Conservation (phyloP, 2,329 filamentous ascomycete species). For the Aphanocladium album region DNA sequence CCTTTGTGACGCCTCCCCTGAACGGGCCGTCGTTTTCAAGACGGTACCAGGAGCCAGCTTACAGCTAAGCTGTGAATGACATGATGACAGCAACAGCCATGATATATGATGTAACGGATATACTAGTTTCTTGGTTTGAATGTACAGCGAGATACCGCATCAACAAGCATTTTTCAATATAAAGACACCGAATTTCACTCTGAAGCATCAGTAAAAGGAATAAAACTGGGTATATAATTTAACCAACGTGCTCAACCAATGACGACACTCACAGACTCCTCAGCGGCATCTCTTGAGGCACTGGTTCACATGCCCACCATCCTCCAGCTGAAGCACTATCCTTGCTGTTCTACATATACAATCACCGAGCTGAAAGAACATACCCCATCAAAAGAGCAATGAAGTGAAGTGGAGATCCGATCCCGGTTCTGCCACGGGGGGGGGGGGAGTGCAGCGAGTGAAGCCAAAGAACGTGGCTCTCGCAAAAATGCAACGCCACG, state of each 20-base stretch:
- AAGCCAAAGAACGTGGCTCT: neutral
- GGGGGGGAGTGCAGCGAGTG: neutral
- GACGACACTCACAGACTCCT: too few species aligned
- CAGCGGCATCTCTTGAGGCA: too few species aligned
- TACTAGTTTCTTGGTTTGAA: neutral
- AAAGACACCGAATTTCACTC: neutral
- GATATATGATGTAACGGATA: constrained; percentile 1
- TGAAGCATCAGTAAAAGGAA: neutral
- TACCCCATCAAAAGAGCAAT: neutral
- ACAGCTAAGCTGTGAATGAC: constrained; percentile 19
- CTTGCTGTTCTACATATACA: neutral
- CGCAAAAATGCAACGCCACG: neutral
- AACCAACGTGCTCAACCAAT: too few species aligned
- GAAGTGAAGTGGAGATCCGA: neutral
- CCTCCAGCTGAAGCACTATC: neutral
- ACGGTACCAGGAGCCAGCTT: constrained; percentile 34
- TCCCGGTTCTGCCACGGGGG: neutral
- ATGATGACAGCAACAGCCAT: constrained; percentile 1
- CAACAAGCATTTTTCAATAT: neutral
- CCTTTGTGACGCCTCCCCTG: constrained; percentile 23
- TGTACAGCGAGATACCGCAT: neutral
- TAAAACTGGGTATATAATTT: neutral
- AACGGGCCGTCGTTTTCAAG: constrained; percentile 30
- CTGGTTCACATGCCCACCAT: too few species aligned
- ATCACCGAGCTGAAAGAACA: neutral